phyloP scores from a whole-genome alignment of 1,139 yeast species.

The Kluyveromyces sp. region DNA sequence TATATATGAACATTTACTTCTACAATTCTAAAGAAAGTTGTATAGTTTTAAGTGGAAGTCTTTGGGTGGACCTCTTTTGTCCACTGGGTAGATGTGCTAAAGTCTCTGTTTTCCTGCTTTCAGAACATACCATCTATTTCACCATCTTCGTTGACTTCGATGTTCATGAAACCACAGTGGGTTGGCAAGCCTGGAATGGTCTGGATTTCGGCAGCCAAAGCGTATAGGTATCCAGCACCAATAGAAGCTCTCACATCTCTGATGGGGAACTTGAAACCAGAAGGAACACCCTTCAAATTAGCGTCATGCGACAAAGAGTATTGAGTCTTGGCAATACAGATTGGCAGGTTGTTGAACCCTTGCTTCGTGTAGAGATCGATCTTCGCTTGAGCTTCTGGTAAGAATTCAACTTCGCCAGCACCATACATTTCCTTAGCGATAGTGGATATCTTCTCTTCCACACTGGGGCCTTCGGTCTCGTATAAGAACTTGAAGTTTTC shows the following conservation, averaged over 20 bases:
- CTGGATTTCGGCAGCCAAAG: constrained; percentile 94
- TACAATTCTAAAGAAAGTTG: no score
- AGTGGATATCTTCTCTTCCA: constrained; percentile 73
- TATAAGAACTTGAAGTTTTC: constrained; percentile 66
- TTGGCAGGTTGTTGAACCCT: constrained; percentile 88
- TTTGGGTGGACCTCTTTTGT: no score
- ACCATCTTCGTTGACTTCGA: constrained; percentile 88
- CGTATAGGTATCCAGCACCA: constrained; percentile 96
- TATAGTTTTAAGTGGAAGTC: no score
- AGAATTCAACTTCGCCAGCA: constrained; percentile 80
- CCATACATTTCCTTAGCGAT: constrained; percentile 94
- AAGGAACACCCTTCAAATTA: constrained; percentile 86
- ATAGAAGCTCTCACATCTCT: constrained; percentile 90
- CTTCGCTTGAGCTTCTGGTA: constrained; percentile 78
- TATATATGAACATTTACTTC: background rate
- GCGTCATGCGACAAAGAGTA: constrained; percentile 96
- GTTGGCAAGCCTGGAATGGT: constrained; percentile 98
- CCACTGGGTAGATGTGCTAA: no score
- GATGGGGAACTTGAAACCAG: constrained; percentile 89
- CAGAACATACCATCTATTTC: constrained; percentile 92
- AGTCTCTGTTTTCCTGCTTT: no score
- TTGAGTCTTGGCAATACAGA: constrained; percentile 97
- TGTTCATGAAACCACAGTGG: constrained; percentile 94
- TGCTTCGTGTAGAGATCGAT: constrained; percentile 78
- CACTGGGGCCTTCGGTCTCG: constrained; percentile 56